These are phyloP conservation scores for Sordariomycetes sp. DNA, from an alignment of 2,329 filamentous ascomycete species.

Conservation along the genomic window DNA sequence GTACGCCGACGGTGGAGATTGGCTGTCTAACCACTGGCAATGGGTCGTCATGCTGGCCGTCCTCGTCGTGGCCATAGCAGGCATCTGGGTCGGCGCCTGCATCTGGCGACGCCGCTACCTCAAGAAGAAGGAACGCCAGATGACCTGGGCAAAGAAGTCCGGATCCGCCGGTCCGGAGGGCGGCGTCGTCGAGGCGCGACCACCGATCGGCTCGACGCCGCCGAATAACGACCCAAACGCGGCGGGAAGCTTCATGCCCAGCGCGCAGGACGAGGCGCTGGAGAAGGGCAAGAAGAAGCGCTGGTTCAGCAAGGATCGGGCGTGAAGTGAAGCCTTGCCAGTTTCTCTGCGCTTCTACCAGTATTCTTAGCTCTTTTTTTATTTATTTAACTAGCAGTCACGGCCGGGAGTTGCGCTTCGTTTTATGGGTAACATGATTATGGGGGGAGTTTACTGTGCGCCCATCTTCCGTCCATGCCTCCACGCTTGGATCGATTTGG, in stretches of 20 bases:
- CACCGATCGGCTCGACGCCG: constrained; percentile 19
- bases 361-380: too few species aligned
- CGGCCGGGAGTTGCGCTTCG: too few species aligned
- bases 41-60: constrained; percentile 79
- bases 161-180: constrained; percentile 16
- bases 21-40: constrained; percentile 62
- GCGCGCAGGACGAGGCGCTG: constrained; percentile 6
- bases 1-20: constrained; percentile 22
- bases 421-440: too few species aligned
- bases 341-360: not conserved
- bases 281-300: constrained; percentile 1
- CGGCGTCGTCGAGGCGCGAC: constrained; percentile 13
- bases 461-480: too few species aligned
- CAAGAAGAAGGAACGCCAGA: constrained; percentile 53
- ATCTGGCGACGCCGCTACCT: constrained; percentile 68
- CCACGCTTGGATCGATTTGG: too few species aligned
- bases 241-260: constrained; percentile 10
- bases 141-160: constrained; percentile 25
- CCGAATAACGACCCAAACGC: constrained; percentile 14
- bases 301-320: not conserved
- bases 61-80: constrained; percentile 58
- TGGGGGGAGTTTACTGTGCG: too few species aligned
- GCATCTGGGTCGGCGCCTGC: constrained; percentile 58
- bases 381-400: too few species aligned
- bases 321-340: not conserved